Conservation (phyloP, 169 alveolate species). For the Eimeria maxima region DNA sequence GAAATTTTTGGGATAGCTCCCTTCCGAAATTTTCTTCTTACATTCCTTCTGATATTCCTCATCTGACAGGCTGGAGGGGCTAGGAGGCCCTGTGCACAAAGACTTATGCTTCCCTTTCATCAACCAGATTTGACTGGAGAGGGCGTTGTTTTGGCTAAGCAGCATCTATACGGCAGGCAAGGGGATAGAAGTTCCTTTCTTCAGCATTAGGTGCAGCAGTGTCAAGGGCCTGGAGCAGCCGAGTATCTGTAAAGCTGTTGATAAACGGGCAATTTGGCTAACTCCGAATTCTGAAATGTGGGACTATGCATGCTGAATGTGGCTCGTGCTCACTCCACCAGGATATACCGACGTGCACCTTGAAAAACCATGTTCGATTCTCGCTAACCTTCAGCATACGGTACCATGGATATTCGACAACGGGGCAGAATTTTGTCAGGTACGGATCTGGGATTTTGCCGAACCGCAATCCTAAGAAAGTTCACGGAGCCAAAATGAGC, state of each 20-base stretch:
- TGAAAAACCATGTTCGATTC: slow-evolving; percentile 68
- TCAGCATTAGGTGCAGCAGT: background rate
- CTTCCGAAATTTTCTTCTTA: slow-evolving; percentile 53
- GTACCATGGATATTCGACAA: slow-evolving; percentile 77
- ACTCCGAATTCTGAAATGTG: background rate
- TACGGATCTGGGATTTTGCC: slow-evolving; percentile 78
- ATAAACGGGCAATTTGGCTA: background rate
- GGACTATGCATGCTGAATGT: background rate
- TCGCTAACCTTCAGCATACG: slow-evolving; percentile 78
- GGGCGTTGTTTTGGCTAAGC: background rate
- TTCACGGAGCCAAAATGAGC: background rate
- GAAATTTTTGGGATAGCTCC: slow-evolving; percentile 65
- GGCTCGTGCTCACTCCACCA: slow-evolving; percentile 68
- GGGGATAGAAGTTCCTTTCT: background rate
- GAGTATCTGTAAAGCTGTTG: background rate
- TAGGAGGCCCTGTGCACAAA: slow-evolving; percentile 67
- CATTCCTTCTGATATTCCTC: slow-evolving; percentile 61
- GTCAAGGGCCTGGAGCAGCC: background rate
- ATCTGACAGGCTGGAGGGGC: slow-evolving; percentile 71
- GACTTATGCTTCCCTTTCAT: background rate
- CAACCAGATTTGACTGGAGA: background rate
- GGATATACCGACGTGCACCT: slow-evolving; percentile 68
- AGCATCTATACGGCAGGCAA: background rate
- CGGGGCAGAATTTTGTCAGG: slow-evolving; percentile 77
- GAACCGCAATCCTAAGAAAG: slow-evolving; percentile 30